Evolutionary conservation across 257 asterid species (phyloP).

Genomic region (Solanum rostratum): DNA sequence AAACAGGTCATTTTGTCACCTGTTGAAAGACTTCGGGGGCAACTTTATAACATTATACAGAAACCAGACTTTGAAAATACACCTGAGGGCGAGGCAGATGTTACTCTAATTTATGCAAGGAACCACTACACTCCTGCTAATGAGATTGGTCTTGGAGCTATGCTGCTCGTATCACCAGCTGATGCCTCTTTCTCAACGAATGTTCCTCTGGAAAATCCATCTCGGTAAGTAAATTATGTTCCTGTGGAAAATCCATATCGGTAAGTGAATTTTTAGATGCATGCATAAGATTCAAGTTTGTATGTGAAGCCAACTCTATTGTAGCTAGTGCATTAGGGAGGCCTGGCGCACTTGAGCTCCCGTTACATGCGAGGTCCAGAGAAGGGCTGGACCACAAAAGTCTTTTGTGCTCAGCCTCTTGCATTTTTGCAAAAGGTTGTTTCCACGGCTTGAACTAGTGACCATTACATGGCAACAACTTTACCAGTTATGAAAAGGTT

Average conservation of each 20-base stretch:
- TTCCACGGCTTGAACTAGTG: too few species aligned
- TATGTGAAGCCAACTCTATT: not conserved
- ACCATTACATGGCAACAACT: too few species aligned
- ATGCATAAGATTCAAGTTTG: not conserved
- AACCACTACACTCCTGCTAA: conserved; percentile 17
- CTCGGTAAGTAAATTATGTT: too few species aligned
- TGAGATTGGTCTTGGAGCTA: conserved; percentile 47
- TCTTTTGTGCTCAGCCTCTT: too few species aligned
- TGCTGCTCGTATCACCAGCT: conserved; percentile 5
- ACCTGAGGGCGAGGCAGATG: conserved; percentile 2
- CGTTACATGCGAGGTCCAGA: not conserved
- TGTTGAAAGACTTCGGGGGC: conserved; percentile 12
- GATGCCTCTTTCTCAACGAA: not conserved
- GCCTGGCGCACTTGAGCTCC: not conserved
- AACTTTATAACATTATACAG: conserved; percentile 4
- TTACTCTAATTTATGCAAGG: conserved; percentile 14
- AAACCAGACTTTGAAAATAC: not conserved
- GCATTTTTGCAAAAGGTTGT: too few species aligned
- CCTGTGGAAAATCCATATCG: not conserved
- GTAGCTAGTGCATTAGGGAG: not conserved
- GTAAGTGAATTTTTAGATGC: conserved; percentile 1
- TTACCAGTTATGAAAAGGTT: too few species aligned
- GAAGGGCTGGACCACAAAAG: too few species aligned
- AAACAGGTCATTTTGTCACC: conserved; percentile 19
- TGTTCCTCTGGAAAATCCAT: too few species aligned